Base-by-base conservation (phyloP, 2,329 filamentous ascomycete species). In the Aspergillus alliaceus region DNA sequence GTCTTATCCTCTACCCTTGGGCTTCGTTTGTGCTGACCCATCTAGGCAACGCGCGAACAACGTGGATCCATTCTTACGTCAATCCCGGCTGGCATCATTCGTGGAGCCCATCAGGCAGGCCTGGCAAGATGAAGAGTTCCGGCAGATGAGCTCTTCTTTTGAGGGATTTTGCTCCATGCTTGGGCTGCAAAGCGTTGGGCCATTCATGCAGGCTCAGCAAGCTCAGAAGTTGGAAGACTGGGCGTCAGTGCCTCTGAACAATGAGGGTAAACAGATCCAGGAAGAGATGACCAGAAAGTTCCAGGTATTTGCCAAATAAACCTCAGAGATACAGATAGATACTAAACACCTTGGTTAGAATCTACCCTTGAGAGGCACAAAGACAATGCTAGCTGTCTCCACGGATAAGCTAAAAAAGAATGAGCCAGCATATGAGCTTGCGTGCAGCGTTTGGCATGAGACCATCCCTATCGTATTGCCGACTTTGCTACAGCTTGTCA, bases 341-440 rank as follows among this genome's bases (percentile, higher is more conserved):
- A 47, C 57, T 67, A 32, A 67, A 42, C n/a, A 24, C 1, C 6
- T 35, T 3, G 5, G 39, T n/a, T 63, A 89, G 82, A 81, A 83
- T 58, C 77, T 98, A 14, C 95, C 95, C 4, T 77, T 99, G 40
- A 86, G 93, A 56, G 84, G 90, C 6, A 97, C 93, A 1, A 97
- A 97, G 71, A 91, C 91, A 0, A 90, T 98, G 69, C 78, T 99
- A n/a, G 90, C 89, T 1, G 93, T 93, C 49, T 96, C 93, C 0
- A 93, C 95, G 0, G 96, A 99, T 65, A 91, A 91, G 69, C 77
- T 98, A 7, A 89, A 91, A 49, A 90, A 89, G 64, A 83, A 84
- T 5, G 88, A 90, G 4, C 77, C 85, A 8, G 82, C 90, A 0
- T 95, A 93, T 65, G 85, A 89, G 59, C 86, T 90, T 25, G 90